Evolutionary conservation across 2,329 filamentous ascomycete species (phyloP), one percentile per base, ranked within the genome.

Genomic region (Hymenoscyphus fructigenus): DNA sequence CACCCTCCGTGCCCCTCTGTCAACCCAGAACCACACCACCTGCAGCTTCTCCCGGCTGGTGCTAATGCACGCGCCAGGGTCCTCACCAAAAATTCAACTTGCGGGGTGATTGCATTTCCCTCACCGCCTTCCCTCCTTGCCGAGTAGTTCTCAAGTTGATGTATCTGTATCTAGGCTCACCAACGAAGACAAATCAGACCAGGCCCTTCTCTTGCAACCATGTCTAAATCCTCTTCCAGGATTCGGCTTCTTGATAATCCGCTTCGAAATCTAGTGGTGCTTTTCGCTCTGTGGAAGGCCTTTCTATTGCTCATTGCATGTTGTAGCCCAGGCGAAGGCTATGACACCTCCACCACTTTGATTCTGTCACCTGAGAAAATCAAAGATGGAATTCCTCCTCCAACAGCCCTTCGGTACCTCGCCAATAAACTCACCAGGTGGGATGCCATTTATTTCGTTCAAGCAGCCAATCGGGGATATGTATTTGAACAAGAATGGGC

Each of bases 401-500:
- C 63, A 66, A 23, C 72, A 63, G 60, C 60, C 64, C 59, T 70
- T 50, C 62, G 65, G 55, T 66, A 71, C 56, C 17, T 74, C 5
- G 61, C 68, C 32, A 63, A 60, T 38, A 86, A 86, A 55, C 79
- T 95, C 65, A 87, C 88, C 6, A 84, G 91, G 75, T 96, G 92
- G 92, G 92, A 96, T 76, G 90, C 88, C 36, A 81, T 96, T 69
- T 95, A 94, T 76, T 94, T 89, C 73, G 79, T 88, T 65, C 83
- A 87, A 69, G 76, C 81, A 56, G 85, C 90, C 4, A 81, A 81
- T 53, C 81, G 84, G 12, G 90, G 89, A 38, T 88, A 92, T 70
- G 63, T 88, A 12, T 90, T 87, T 75, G 92, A 96, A 78, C 92
- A 95, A 78, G 90, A 94, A 77, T 95, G 91, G 91, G 92, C 91